Evolutionary conservation across 768 basidiomycete genomes (phyloP).

Genomic region (Termitomyces sp.): DNA sequence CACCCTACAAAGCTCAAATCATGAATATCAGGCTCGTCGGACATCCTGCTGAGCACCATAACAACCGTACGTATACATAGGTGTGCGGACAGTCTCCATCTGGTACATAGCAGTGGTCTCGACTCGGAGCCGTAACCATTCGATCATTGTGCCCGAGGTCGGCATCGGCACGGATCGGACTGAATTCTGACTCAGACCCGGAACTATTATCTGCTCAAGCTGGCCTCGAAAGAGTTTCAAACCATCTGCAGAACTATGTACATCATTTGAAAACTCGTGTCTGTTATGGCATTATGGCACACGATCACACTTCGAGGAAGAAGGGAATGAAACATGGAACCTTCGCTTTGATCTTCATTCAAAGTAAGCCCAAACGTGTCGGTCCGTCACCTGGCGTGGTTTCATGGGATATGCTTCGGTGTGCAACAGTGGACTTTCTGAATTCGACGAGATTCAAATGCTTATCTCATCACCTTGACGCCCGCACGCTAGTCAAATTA

Average conservation of each 20-base stretch:
- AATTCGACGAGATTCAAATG: neutral
- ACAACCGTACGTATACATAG: neutral
- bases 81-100: neutral
- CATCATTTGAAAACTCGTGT: no score
- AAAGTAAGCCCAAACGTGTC: neutral
- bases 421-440: neutral
- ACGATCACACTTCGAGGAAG: neutral
- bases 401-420: neutral
- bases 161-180: neutral
- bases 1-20: neutral
- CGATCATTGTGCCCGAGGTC: neutral
- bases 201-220: neutral
- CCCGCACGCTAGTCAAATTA: neutral
- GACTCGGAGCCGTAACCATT: neutral
- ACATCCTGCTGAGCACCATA: neutral
- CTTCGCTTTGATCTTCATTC: neutral
- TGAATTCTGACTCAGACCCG: neutral
- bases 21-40: neutral
- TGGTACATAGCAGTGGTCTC: neutral
- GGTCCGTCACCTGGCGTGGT: neutral
- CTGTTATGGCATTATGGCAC: no score
- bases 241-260: neutral
- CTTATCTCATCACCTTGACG: neutral
- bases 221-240: no score
- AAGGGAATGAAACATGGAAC: neutral